Conservation (phyloP, 108 stramenopile species). For the Nannochloropsis gaditana region DNA sequence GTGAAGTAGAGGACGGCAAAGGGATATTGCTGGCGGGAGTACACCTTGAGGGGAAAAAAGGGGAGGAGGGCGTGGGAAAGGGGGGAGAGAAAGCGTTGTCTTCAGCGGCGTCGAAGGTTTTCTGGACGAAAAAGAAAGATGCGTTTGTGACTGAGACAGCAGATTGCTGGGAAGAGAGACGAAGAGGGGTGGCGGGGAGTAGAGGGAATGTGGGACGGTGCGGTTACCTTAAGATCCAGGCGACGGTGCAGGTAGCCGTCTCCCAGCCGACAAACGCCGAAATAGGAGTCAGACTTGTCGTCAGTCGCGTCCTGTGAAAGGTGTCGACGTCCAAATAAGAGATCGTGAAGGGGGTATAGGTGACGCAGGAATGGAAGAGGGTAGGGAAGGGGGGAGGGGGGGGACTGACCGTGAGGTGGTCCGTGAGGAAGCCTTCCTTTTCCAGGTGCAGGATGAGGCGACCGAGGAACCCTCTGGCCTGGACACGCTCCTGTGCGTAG, state of each 20-base stretch:
- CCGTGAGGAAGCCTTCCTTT: neutral
- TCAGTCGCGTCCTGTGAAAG: neutral
- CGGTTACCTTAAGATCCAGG: constrained; percentile 36
- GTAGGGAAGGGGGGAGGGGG: neutral
- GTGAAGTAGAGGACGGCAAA: constrained; percentile 61
- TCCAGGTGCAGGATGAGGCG: neutral
- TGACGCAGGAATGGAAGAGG: neutral
- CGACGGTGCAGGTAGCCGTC: constrained; percentile 23
- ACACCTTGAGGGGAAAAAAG: constrained; percentile 24
- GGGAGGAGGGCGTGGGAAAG: neutral
- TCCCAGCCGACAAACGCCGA: constrained; percentile 27
- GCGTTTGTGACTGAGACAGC: too few relatives aligned
- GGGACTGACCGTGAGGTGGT: neutral
- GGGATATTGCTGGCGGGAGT: constrained; percentile 38
- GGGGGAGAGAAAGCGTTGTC: neutral
- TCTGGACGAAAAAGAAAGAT: neutral
- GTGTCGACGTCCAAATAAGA: neutral
- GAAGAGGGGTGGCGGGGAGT: neutral
- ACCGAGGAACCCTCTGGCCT: neutral
- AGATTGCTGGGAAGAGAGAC: neutral
- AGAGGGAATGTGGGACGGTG: neutral
- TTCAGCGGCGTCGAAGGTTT: neutral
- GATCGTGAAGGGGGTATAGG: neutral
- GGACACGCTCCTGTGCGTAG: too few relatives aligned
- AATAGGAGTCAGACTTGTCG: neutral